Percentiles rank a stretch among this genome's conserved stretches.
These are phyloP conservation scores for Peronospora destructor DNA, from an alignment of 352 stramenopile genomes.

Conservation along the genomic window DNA sequence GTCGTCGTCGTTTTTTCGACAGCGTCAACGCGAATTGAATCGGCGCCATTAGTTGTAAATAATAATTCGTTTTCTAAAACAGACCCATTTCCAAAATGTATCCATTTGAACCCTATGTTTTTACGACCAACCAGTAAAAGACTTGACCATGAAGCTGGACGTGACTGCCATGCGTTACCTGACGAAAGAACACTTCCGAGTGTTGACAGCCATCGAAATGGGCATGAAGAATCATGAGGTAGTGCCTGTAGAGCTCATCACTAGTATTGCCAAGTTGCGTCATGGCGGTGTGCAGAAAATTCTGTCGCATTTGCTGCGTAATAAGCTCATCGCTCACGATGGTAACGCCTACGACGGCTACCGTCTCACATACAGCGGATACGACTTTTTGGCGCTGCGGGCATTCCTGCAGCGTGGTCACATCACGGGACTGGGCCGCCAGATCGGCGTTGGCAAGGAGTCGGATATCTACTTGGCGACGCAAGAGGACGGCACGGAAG, in stretches of 20 bases:
- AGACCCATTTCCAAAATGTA: too few species aligned
- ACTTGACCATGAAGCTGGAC: conserved; percentile 84
- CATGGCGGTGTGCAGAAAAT: conserved; percentile 98
- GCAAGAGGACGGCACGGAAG: conserved; percentile 90
- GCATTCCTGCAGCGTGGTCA: conserved; percentile 92
- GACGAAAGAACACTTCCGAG: conserved; percentile 94
- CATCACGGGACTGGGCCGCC: conserved; percentile 84
- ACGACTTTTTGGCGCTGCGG: conserved; percentile 97
- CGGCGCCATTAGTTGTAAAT: background rate
- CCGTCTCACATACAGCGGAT: conserved; percentile 98
- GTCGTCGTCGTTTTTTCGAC: conserved; percentile 33
- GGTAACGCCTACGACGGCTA: conserved; percentile 95
- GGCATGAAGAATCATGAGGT: conserved; percentile 98
- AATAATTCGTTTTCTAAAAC: too few species aligned
- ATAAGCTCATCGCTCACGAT: conserved; percentile 98
- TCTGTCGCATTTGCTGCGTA: conserved; percentile 92
- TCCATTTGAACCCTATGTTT: too few species aligned
- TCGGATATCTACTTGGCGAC: conserved; percentile 97
- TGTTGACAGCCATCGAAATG: conserved; percentile 98
- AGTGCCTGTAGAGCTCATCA: conserved; percentile 95
- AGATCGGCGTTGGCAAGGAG: conserved; percentile 99
- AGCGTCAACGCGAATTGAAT: conserved; percentile 29
- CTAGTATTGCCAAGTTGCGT: conserved; percentile 93
- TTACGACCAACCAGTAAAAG: background rate
- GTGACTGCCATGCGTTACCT: conserved; percentile 91